Evolutionary conservation across 768 basidiomycete species (phyloP), one percentile per base, ranked within the genome.

Genomic region (Suillus discolor): DNA sequence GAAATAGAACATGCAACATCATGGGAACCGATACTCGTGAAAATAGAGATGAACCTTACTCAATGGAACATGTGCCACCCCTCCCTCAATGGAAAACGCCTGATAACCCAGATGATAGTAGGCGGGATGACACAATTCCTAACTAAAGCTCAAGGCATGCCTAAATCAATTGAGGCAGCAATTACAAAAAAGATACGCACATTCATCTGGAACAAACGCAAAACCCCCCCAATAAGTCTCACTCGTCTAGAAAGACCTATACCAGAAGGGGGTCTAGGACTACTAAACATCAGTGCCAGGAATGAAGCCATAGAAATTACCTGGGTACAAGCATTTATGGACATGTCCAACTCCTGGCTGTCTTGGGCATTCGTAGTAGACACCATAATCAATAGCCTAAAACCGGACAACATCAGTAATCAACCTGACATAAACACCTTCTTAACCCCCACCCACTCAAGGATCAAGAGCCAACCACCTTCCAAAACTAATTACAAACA

Each of bases 111-210:
- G 49, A 70, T 74, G 55, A 55, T 59, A 0, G 55, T 75, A 0
- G 75, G 75, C 0, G 74, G 71, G 0, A 69, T 71, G 64, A 73
- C 76, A 0, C 78, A 80, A 64, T 80, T 75, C 66, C 69, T 78
- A 0, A 72, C 73, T 0, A 68, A 66, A 15, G 77, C 75, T 0
- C 78, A 77, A 57, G 74, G 73, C 0, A 79, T 79, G 77, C 77
- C 76, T 4, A 28, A 51, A 1, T 34, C 63, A 0, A 57, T 74
- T 0, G 68, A 71, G 4, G 28, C 61, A 11, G 20, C 18, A 1
- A 9, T 45, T 3, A 45, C 3, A n/a, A 45, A 45, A 4, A n/a
- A 20, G n/a, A 45, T 45, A 0, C 1, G 2, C 67, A 60, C 54
- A 1, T 77, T 77, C 53, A 47, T 74, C 0, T 74, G 73, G 72